Conservation (phyloP, 1,139 yeast genomes). For the Pichia sp. region DNA sequence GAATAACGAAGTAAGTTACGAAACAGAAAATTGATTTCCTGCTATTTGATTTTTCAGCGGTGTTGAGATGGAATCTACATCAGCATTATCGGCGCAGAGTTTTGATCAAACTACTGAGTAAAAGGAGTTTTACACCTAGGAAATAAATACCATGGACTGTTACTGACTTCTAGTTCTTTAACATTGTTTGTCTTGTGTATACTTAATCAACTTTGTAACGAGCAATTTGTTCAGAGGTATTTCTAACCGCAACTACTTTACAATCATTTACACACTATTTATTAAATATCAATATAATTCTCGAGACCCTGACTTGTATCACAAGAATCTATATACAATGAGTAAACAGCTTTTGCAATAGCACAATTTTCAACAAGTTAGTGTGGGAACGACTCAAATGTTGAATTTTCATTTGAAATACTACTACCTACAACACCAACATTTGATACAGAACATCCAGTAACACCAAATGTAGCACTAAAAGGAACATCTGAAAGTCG, state of each 20-base stretch:
- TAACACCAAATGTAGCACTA: constrained; percentile 50
- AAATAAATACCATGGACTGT: too few relatives aligned
- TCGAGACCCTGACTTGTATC: constrained; percentile 1
- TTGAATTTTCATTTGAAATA: constrained; percentile 27
- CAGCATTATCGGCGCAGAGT: too few relatives aligned
- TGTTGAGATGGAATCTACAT: too few relatives aligned
- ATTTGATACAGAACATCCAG: constrained; percentile 41
- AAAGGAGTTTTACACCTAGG: too few relatives aligned
- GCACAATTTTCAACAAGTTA: constrained; percentile 37
- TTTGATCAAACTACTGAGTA: too few relatives aligned
- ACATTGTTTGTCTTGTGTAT: too few relatives aligned
- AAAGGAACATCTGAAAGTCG: constrained; percentile 36
- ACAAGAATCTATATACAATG: constrained; percentile 33
- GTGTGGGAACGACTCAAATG: constrained; percentile 35
- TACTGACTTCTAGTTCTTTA: too few relatives aligned
- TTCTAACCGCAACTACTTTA: too few relatives aligned
- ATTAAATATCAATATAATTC: too few relatives aligned
- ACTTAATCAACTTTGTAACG: too few relatives aligned
- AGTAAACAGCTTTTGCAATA: constrained; percentile 46
- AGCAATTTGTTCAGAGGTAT: too few relatives aligned
- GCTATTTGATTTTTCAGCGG: background rate
- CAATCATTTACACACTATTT: too few relatives aligned
- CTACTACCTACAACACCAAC: constrained; percentile 58
- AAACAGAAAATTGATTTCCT: background rate
- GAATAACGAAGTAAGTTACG: background rate